phyloP scores from a whole-genome alignment of 768 basidiomycete genomes.

The Tephrocybe rancida region DNA sequence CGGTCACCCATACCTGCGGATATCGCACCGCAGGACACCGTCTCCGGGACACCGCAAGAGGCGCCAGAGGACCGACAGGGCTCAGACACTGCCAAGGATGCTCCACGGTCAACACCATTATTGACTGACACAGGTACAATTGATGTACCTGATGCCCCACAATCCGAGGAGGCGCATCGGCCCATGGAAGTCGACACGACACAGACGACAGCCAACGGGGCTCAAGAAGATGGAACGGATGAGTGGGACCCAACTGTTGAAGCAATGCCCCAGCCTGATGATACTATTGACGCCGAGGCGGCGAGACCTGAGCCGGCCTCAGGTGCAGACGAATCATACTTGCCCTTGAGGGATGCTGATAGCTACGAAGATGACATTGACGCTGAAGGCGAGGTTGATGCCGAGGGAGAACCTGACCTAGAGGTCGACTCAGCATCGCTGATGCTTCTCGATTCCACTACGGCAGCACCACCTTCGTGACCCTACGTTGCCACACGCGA shows the following conservation, averaged over 20 bases:
- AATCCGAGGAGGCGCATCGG: background rate
- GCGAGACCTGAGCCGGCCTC: background rate
- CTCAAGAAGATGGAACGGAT: no score
- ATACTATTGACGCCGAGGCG: background rate
- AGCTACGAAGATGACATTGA: conserved; percentile 24
- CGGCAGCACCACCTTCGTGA: background rate
- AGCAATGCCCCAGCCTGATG: background rate
- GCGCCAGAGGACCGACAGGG: no score
- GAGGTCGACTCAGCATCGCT: conserved; percentile 13
- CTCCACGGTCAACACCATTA: no score
- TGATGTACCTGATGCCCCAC: no score
- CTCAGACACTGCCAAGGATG: no score
- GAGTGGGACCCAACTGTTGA: background rate
- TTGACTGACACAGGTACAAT: no score
- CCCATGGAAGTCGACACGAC: conserved; percentile 12
- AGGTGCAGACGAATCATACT: background rate
- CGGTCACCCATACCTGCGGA: background rate
- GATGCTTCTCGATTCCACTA: conserved; percentile 4
- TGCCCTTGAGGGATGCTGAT: no score
- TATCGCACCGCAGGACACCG: no score
- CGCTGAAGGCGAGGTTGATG: conserved; percentile 30
- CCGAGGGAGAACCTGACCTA: conserved; percentile 23
- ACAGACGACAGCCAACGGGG: conserved; percentile 14
- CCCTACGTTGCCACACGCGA: background rate
- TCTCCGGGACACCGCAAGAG: no score